Base-by-base conservation (phyloP, 768 basidiomycete species). In the Leccinum longicurvipes region DNA sequence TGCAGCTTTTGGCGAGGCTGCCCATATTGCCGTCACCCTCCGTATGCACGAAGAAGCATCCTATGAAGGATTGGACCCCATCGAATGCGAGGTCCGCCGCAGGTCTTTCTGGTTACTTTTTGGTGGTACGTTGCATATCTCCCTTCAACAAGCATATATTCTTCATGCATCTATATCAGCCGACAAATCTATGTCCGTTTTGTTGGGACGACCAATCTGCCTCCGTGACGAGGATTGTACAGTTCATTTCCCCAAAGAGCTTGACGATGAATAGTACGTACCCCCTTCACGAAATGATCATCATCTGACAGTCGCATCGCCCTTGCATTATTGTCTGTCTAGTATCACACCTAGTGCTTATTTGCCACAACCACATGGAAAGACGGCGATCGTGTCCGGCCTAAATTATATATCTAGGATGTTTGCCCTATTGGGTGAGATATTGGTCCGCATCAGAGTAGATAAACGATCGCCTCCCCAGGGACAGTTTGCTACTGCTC, bases 141-240 rank as follows among this genome's bases (percentile, higher is more conserved):
- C 19, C 25, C 50, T 51, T 39, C 42, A 50, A 12, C 52, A 28
- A 50, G 28, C 44, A 23, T 23, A n/a, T 21, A 51, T 42, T 23
- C 6, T 23, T 34, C 19, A 15, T 28, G 5, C 19, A 9, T 53
- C 54, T 2, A 17, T 50, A 56, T 25, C 66, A 91, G 91, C 91
- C 59, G 93, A 95, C 70, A 93, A 93, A 73, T 92, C 91, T 17
- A 89, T 88, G 86, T 87, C 89, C 47, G 87, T 93, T 62, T 76
- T 93, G 41, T 78, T 93, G 45, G 90, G 89, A 17, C 79, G 92
- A 56, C 91, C 91, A 36, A 90, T 93, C 60, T 90, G 85, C 70
- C 77, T 94, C 65, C 82, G 90, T 51, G 91, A 93, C 65, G 93
- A 94, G 68, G 93, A 96, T 70, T 93, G 91, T 72, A 91, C 90